Conservation (phyloP, 352 stramenopile genomes). For the Pythium sp. region DNA sequence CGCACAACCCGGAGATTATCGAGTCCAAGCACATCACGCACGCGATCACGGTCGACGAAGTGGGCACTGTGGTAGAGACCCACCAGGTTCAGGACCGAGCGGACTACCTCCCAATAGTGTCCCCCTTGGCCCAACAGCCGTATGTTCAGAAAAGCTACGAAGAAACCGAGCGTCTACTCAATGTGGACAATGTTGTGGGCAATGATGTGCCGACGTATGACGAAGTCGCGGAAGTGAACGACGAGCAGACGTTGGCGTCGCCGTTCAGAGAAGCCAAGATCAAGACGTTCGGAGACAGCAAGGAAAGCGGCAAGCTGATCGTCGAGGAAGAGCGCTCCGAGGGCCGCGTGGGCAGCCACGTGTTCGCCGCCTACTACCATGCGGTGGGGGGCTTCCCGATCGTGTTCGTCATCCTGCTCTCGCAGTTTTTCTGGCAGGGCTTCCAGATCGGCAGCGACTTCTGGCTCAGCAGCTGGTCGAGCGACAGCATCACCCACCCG, state of each 20-base stretch:
- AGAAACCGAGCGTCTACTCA: background rate
- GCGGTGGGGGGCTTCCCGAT: conserved; percentile 35
- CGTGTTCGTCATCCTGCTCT: conserved; percentile 37
- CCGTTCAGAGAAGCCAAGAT: conserved; percentile 1
- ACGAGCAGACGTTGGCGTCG: conserved; percentile 3
- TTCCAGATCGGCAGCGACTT: conserved; percentile 85
- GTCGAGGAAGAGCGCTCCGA: conserved; percentile 27
- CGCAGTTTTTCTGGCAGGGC: conserved; percentile 71
- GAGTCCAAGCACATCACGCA: conserved; percentile 9
- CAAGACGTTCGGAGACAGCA: conserved; percentile 5
- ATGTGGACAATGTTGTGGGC: background rate
- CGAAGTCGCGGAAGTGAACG: conserved; percentile 2
- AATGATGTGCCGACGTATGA: conserved; percentile 15
- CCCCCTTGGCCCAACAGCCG: background rate
- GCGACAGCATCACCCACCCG: conserved; percentile 11
- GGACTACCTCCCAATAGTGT: background rate
- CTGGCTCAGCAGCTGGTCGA: conserved; percentile 89
- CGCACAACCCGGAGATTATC: conserved; percentile 28
- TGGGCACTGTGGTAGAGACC: background rate
- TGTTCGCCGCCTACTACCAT: conserved; percentile 36
- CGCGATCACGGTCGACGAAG: background rate
- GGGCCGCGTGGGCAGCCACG: conserved; percentile 26
- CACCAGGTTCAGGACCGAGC: background rate
- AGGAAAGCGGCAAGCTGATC: conserved; percentile 21
- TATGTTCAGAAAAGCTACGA: background rate